Evolutionary conservation across 2,329 filamentous ascomycete genomes (phyloP), one percentile per base, ranked within the genome.

Genomic region (Arthroderma sp.): DNA sequence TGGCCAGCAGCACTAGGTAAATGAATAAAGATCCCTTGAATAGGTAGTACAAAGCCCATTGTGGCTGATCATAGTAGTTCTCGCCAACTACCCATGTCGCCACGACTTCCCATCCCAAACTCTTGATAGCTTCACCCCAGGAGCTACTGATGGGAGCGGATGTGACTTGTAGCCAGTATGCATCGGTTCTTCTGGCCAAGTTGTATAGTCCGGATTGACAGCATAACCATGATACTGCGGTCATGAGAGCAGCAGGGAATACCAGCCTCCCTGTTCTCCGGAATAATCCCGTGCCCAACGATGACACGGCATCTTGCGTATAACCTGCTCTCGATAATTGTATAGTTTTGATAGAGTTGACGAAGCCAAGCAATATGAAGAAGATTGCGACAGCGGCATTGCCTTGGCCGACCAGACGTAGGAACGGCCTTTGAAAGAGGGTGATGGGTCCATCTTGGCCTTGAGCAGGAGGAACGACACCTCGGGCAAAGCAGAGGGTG

Each of bases 381-480:
- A 82, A 82, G 50, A 82, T 76, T 9, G 77, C 73, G 2, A 82
- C 79, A 59, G 78, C 80, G 38, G 77, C 74, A 10, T 80, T 71
- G 22, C 79, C 77, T 54, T 78, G 75, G 41, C 73, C 66, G 34
- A 74, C 64, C 40, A 81, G 69, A 45, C 77, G 73, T 47, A 80
- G 62, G 53, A 75, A 73, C 9, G 77, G 77, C 36, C 69, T 66
- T 58, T 81, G 77, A 48, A 78, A 68, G 29, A 77, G 51, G 40
- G 68, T 66, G 4, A 73, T 70, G 1, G 64, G 54, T 2, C 62
- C 61, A 29, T 66, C 66, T 40, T 71, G 63, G n/a, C 58, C 59
- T 31, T 63, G 62, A 44, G 66, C 63, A 4, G 72, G 68, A 31
- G 66, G 61, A 50, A 76, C 70, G n/a, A 75, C 61, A 10, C 66